Evolutionary conservation across 352 stramenopile genomes (phyloP).

Genomic region (Pythium brachiatum): DNA sequence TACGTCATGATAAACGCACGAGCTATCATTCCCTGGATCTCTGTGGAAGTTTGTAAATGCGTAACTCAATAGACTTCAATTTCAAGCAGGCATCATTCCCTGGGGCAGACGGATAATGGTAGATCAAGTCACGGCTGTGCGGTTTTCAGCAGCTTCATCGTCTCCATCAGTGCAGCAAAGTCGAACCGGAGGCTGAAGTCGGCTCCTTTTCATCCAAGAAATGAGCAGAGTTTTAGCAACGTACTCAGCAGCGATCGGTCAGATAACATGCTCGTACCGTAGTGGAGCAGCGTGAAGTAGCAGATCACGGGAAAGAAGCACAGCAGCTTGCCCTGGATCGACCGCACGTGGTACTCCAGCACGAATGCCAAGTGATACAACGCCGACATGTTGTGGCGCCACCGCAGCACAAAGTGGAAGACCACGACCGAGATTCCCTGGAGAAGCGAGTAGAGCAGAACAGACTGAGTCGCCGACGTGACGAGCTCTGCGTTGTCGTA

Average conservation of each 20-base stretch:
- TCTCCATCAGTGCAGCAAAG: background rate
- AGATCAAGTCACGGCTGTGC: too few relatives aligned
- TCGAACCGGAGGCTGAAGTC: conserved; percentile 6
- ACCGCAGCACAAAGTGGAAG: conserved; percentile 14
- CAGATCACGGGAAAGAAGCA: conserved; percentile 20
- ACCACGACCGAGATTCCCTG: conserved; percentile 9
- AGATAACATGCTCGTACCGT: too few relatives aligned
- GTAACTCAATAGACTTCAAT: too few relatives aligned
- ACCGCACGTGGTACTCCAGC: conserved; percentile 14
- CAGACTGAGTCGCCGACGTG: conserved; percentile 2
- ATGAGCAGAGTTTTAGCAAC: too few relatives aligned
- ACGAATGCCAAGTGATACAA: conserved; percentile 21
- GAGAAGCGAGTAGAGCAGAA: conserved; percentile 17
- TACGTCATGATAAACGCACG: too few relatives aligned
- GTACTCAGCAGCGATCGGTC: too few relatives aligned
- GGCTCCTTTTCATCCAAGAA: background rate
- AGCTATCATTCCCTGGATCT: too few relatives aligned
- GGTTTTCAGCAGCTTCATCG: background rate
- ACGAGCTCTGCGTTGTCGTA: conserved; percentile 12
- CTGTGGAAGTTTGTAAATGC: too few relatives aligned
- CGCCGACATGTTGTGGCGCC: conserved; percentile 6
- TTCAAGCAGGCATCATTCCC: too few relatives aligned
- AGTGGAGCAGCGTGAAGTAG: conserved; percentile 24
- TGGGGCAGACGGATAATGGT: too few relatives aligned
- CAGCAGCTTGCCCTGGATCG: conserved; percentile 19